A percentile compares a stretch with the other conserved stretches of the same genome.
These are phyloP conservation scores for Cercospora sesami DNA, from an alignment of 2,329 filamentous ascomycete genomes.

Conservation along the genomic window DNA sequence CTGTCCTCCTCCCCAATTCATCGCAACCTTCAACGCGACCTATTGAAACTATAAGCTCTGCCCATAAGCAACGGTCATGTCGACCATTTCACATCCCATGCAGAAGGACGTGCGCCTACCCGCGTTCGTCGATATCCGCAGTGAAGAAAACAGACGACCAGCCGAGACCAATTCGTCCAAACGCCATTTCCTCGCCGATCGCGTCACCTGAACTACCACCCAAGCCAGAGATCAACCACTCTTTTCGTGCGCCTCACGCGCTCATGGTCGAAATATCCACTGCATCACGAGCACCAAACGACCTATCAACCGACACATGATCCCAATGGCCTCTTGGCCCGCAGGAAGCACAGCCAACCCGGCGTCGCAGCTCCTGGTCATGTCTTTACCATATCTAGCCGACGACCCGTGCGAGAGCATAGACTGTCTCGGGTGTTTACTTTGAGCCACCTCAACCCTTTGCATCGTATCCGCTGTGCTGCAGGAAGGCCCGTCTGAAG, in stretches of 20 bases:
- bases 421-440: background rate
- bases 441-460: background rate
- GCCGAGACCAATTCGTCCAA: background rate
- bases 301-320: background rate
- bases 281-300: background rate
- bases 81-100: background rate
- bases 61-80: background rate
- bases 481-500: background rate
- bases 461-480: background rate
- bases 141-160: conserved; percentile 1
- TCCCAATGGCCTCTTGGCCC: background rate
- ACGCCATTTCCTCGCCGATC: conserved; percentile 9
- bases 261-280: background rate
- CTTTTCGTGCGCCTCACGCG: background rate
- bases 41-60: background rate
- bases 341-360: background rate
- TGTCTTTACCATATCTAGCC: background rate
- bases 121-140: background rate
- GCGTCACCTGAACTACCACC: background rate
- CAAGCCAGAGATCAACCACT: background rate
- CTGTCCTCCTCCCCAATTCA: background rate
- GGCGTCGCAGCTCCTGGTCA: background rate
- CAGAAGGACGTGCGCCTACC: background rate
- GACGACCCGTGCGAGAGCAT: background rate
- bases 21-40: background rate